These are phyloP conservation scores for Lycium ferocissimum DNA, from an alignment of 257 asterid genomes.

Conservation along the genomic window DNA sequence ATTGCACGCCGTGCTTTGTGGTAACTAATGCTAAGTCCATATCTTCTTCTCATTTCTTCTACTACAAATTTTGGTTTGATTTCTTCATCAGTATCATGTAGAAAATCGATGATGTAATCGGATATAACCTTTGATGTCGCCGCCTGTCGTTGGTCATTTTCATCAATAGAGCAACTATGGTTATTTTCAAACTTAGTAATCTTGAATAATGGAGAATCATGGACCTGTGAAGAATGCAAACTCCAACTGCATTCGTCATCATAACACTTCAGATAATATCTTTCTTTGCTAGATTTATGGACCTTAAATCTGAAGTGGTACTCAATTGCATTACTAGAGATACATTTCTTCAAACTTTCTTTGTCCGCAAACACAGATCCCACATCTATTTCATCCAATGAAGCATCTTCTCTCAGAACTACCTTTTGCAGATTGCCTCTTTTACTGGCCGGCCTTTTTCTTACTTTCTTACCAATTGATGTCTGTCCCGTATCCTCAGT, in stretches of 20 bases:
- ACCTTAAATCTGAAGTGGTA: conserved; percentile 18
- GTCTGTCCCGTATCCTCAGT: neutral
- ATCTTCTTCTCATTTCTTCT: too few species aligned
- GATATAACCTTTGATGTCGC: too few species aligned
- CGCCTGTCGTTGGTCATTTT: too few species aligned
- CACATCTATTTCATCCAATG: neutral
- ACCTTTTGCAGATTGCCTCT: neutral
- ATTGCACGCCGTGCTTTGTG: neutral
- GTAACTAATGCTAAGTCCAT: neutral
- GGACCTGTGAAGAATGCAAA: conserved; percentile 21
- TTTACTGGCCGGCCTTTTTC: neutral
- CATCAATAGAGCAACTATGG: too few species aligned
- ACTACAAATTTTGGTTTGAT: too few species aligned
- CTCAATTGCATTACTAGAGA: neutral
- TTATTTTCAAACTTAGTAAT: too few species aligned
- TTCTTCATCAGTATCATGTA: too few species aligned
- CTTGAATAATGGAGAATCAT: conserved; percentile 7
- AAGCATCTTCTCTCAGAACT: neutral
- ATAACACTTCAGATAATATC: conserved; percentile 24
- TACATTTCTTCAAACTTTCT: neutral
- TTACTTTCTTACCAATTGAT: neutral
- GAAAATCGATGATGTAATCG: too few species aligned
- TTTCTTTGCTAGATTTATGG: conserved; percentile 5
- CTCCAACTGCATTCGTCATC: conserved; percentile 20
- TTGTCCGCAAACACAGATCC: neutral